phyloP scores from a whole-genome alignment of 2,329 filamentous ascomycete species.

The Elsinoe necatrix region DNA sequence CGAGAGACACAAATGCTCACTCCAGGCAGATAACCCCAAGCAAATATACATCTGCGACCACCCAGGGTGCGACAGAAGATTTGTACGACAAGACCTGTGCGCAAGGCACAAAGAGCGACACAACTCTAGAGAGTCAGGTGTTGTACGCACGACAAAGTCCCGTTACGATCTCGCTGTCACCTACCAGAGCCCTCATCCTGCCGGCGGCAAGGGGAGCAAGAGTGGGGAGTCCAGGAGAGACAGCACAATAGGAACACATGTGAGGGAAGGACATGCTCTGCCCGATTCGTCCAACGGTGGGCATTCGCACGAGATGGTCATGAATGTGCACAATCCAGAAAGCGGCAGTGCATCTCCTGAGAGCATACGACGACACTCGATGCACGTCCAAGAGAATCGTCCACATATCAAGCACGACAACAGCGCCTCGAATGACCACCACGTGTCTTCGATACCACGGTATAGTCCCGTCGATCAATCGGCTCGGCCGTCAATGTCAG shows the following conservation, averaged over 20 bases:
- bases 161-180: slow-evolving; percentile 10
- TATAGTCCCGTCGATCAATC: neutral
- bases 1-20: neutral
- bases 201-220: neutral
- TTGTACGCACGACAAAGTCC: slow-evolving; percentile 29
- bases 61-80: slow-evolving; percentile 78
- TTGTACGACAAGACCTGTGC: slow-evolving; percentile 88
- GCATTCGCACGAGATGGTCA: neutral
- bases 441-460: neutral
- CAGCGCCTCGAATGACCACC: neutral
- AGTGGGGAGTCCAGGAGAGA: slow-evolving; percentile 10
- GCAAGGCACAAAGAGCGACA: slow-evolving; percentile 52
- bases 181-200: neutral
- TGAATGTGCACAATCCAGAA: neutral
- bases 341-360: slow-evolving; percentile 1
- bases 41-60: slow-evolving; percentile 93
- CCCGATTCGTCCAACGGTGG: neutral
- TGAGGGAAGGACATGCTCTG: neutral
- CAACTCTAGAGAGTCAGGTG: slow-evolving; percentile 59
- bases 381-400: slow-evolving; percentile 2
- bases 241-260: slow-evolving; percentile 5
- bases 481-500: neutral
- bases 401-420: neutral
- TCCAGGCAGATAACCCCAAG: slow-evolving; percentile 67
- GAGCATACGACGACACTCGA: slow-evolving; percentile 2